These are phyloP conservation scores for Cicer cuneatum DNA, from an alignment of 306 rosid genomes.

Conservation along the genomic window DNA sequence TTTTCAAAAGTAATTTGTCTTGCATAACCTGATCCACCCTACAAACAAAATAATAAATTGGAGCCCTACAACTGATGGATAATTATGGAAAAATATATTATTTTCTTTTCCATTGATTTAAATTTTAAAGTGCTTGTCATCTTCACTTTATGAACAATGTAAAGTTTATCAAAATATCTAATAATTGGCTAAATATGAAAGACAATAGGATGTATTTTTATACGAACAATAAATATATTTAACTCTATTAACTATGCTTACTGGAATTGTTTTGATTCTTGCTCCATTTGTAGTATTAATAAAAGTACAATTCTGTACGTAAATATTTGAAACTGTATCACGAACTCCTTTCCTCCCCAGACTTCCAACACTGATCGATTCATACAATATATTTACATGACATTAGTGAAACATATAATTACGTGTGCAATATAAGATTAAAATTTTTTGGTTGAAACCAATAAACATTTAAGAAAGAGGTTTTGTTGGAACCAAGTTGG, in stretches of 20 bases:
- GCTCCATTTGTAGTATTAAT: slow-evolving; percentile 45
- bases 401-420: neutral
- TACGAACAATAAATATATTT: neutral
- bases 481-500: no score
- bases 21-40: slow-evolving; percentile 59
- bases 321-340: slow-evolving; percentile 42
- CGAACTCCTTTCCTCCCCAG: slow-evolving; percentile 25
- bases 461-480: no score
- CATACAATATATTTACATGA: neutral
- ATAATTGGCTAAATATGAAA: no score
- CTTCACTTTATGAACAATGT: no score
- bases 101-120: no score
- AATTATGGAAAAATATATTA: no score
- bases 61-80: no score
- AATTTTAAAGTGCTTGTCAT: no score
- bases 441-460: neutral
- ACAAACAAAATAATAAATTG: neutral
- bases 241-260: neutral
- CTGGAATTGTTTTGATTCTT: slow-evolving; percentile 56
- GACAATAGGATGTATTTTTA: no score
- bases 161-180: no score
- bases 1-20: slow-evolving; percentile 46
- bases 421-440: neutral
- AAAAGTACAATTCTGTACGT: slow-evolving; percentile 48
- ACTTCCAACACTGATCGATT: slow-evolving; percentile 51